Percentiles rank a stretch among this genome's conserved stretches.
These are phyloP conservation scores for Ustilago bromivora DNA, from an alignment of 1,284 basidiomycete species.

Conservation along the genomic window DNA sequence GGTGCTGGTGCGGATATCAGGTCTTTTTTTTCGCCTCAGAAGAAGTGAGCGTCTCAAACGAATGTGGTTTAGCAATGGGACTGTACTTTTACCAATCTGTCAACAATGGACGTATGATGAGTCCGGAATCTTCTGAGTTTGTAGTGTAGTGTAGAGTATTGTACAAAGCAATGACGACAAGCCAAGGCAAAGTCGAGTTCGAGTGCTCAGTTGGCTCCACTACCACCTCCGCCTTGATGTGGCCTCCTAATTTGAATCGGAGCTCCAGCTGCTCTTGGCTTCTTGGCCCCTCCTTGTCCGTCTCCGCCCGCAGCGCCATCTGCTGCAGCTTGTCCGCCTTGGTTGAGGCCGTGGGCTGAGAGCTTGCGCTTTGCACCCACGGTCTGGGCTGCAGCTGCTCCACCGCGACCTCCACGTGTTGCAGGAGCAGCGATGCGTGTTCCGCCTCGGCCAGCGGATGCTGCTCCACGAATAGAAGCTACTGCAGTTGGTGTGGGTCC, in stretches of 20 bases:
- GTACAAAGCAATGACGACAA: not conserved
- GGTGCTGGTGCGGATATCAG: slow-evolving; percentile 29
- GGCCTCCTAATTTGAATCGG: slow-evolving; percentile 14
- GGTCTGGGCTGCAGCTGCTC: slow-evolving; percentile 6
- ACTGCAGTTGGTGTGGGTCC: slow-evolving; percentile 18
- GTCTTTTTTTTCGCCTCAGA: slow-evolving; percentile 39
- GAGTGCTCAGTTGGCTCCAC: not conserved
- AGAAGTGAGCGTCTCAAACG: not conserved
- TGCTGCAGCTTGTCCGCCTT: slow-evolving; percentile 2
- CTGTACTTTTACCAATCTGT: not conserved
- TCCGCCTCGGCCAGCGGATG: slow-evolving; percentile 35
- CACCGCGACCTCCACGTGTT: slow-evolving; percentile 33
- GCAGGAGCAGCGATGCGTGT: slow-evolving; percentile 37
- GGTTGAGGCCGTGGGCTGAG: slow-evolving; percentile 35
- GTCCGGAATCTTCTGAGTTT: not conserved
- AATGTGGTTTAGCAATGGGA: not conserved
- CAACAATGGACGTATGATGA: not conserved
- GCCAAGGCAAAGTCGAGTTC: not conserved
- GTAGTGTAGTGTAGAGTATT: not conserved
- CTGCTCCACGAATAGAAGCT: slow-evolving; percentile 48
- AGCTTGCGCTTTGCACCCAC: slow-evolving; percentile 49
- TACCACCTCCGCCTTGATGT: slow-evolving; percentile 6
- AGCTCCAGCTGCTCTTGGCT: slow-evolving; percentile 38
- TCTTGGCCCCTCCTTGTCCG: slow-evolving; percentile 33
- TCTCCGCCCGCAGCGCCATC: not conserved